phyloP scores from a whole-genome alignment of 371 early-diverging fungal genomes.

The Apophysomyces ossiformis region DNA sequence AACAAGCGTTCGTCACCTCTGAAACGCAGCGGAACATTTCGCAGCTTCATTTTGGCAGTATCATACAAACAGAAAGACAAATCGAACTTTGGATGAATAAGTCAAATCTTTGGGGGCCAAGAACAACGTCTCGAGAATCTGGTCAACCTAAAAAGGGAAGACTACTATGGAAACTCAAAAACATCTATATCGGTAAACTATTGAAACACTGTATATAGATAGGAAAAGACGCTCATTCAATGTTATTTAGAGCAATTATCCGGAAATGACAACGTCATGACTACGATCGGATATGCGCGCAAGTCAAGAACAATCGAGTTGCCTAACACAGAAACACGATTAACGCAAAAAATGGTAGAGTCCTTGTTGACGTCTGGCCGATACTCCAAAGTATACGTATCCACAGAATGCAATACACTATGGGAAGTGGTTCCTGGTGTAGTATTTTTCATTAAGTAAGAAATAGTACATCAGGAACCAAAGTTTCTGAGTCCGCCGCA shows the following conservation, averaged over 20 bases:
- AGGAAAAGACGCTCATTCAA: conserved; percentile 1
- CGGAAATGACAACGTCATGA: conserved; percentile 4
- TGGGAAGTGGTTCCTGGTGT: too few relatives aligned
- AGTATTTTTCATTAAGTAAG: too few relatives aligned
- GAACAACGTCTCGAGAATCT: conserved; percentile 4
- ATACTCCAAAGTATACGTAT: conserved; percentile 6
- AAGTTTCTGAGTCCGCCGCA: too few relatives aligned
- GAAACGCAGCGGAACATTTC: neutral
- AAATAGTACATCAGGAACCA: too few relatives aligned
- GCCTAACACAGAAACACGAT: conserved; percentile 2
- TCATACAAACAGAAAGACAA: neutral
- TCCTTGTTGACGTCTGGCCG: conserved; percentile 5
- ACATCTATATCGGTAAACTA: conserved; percentile 2
- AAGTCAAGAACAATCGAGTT: conserved; percentile 7
- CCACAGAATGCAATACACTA: conserved; percentile 5
- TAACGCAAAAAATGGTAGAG: conserved; percentile 1
- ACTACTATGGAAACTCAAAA: conserved; percentile 1
- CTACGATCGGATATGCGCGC: conserved; percentile 13
- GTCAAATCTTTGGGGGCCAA: neutral
- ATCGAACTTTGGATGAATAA: conserved; percentile 1
- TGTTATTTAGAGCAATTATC: conserved; percentile 5
- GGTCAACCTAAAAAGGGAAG: conserved; percentile 6
- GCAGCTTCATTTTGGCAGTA: conserved; percentile 4
- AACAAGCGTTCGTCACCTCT: conserved; percentile 1
- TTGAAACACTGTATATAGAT: neutral